phyloP scores from a whole-genome alignment of 75 land plant genomes.

The Adiantum capillusveneris region DNA sequence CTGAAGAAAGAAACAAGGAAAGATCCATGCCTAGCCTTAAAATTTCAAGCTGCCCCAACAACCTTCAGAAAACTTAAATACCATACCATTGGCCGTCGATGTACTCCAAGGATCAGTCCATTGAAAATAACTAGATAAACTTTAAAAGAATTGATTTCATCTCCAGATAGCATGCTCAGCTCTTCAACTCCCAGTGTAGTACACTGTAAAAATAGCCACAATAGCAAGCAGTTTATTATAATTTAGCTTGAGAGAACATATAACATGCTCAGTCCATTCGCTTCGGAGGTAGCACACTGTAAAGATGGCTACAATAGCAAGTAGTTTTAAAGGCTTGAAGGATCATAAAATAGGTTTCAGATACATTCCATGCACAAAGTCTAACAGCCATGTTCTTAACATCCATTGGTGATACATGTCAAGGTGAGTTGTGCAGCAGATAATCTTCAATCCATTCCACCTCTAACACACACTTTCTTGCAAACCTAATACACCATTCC shows the following conservation, averaged over 20 bases:
- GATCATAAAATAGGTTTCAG: constrained; percentile 66
- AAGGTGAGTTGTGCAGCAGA: too few species aligned
- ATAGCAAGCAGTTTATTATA: too few species aligned
- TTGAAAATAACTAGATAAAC: constrained; percentile 86
- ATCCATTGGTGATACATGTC: too few species aligned
- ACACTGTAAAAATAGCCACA: constrained; percentile 50
- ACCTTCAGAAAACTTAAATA: too few species aligned
- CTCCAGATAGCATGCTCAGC: constrained; percentile 66
- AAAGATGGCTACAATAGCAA: too few species aligned
- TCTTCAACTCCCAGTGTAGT: constrained; percentile 84
- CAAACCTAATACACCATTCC: too few species aligned
- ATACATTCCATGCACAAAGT: too few species aligned
- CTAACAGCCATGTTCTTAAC: too few species aligned
- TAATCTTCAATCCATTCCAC: too few species aligned
- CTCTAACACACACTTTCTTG: too few species aligned
- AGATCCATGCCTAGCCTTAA: neutral
- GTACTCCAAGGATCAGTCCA: constrained; percentile 93
- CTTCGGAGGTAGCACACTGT: constrained; percentile 81
- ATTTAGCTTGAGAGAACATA: too few species aligned
- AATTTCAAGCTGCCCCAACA: neutral
- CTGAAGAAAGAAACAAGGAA: constrained; percentile 21
- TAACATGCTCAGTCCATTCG: constrained; percentile 63
- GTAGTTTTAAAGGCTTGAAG: too few species aligned
- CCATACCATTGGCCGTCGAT: constrained; percentile 68
- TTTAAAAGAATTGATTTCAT: constrained; percentile 72